Conservation (phyloP, 805 yeast species). For the Yarrowia osloensis region DNA sequence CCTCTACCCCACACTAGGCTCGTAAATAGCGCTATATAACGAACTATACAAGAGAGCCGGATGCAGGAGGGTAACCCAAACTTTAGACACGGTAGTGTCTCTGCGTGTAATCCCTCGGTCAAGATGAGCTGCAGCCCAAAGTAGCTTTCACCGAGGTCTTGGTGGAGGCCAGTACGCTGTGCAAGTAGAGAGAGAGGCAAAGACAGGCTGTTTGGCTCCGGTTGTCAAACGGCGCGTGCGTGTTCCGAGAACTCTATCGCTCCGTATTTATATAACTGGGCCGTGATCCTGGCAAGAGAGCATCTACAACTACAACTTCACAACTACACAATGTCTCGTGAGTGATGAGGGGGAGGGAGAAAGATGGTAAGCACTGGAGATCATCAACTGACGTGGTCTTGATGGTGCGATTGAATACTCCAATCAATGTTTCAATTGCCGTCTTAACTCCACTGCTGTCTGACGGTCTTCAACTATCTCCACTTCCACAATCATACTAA, state of each 20-base stretch:
- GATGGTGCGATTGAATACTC: too few relatives aligned
- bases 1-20: neutral
- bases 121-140: neutral
- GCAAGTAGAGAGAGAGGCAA: neutral
- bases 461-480: too few relatives aligned
- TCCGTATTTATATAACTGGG: neutral
- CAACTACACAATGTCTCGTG: constrained; percentile 7
- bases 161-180: neutral
- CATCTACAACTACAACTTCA: neutral
- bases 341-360: constrained; percentile 47
- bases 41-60: neutral
- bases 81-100: too few relatives aligned
- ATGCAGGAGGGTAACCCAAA: constrained; percentile 9
- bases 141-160: constrained; percentile 7
- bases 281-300: neutral
- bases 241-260: constrained; percentile 8
- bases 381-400: too few relatives aligned
- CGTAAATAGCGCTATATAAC: neutral
- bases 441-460: too few relatives aligned
- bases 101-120: constrained; percentile 9
- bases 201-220: neutral
- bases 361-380: too few relatives aligned
- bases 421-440: too few relatives aligned
- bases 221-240: constrained; percentile 16
- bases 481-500: neutral